A percentile compares a stretch with the other conserved stretches of the same genome.
Conservation (phyloP, 2,329 filamentous ascomycete species). For the Fusarium sp. region DNA sequence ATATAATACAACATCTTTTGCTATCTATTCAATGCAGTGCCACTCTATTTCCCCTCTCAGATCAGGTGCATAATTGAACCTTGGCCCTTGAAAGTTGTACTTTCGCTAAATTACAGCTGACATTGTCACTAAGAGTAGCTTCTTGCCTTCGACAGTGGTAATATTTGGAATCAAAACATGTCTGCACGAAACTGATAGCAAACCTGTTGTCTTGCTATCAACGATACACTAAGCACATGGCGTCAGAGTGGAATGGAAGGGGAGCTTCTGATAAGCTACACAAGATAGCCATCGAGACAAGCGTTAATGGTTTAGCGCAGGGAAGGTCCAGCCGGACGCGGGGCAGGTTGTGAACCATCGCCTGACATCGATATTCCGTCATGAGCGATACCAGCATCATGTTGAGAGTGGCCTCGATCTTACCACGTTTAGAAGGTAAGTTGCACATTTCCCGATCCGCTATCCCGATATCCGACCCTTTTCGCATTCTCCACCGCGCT, state of each 20-base stretch:
- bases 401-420: background rate
- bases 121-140: rapidly evolving
- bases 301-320: rapidly evolving
- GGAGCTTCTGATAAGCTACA: rapidly evolving
- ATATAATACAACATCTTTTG: background rate
- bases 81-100: rapidly evolving
- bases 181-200: rapidly evolving
- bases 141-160: rapidly evolving
- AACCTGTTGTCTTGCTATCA: rapidly evolving
- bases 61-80: rapidly evolving
- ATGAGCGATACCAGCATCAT: background rate
- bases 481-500: background rate
- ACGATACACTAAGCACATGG: background rate
- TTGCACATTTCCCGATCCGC: rapidly evolving
- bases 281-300: background rate
- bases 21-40: rapidly evolving
- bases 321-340: background rate
- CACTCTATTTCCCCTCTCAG: rapidly evolving
- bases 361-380: background rate
- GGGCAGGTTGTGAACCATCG: rapidly evolving
- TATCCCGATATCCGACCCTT: rapidly evolving
- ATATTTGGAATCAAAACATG: background rate
- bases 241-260: rapidly evolving
- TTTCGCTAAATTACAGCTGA: rapidly evolving
- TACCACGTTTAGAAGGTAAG: background rate